Conservation (phyloP, 257 asterid species). For the Ligustrum vulgare region DNA sequence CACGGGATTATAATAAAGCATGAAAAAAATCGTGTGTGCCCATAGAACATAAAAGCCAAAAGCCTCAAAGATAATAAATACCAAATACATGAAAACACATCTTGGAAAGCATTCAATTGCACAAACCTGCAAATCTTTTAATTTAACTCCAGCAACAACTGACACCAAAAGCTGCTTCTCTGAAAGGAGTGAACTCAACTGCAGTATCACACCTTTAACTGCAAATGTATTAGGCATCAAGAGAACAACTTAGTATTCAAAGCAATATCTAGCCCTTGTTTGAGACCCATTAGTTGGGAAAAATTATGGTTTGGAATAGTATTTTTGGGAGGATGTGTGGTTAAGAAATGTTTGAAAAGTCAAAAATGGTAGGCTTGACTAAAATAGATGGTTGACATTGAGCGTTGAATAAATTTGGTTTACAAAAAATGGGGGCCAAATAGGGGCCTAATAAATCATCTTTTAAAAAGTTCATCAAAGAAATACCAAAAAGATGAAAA, state of each 20-base stretch:
- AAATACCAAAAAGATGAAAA: background rate
- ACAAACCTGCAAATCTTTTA: slow-evolving; percentile 87
- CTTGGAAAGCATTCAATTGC: slow-evolving; percentile 8
- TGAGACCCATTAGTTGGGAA: too few species aligned
- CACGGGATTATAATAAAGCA: background rate
- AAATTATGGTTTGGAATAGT: too few species aligned
- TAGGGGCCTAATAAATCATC: background rate
- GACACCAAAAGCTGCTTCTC: slow-evolving; percentile 84
- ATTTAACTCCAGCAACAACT: slow-evolving; percentile 89
- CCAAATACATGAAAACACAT: background rate
- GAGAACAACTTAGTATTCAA: slow-evolving; percentile 2
- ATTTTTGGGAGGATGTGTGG: too few species aligned
- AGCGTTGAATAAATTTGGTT: too few species aligned
- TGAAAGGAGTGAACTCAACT: slow-evolving; percentile 64
- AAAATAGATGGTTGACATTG: too few species aligned
- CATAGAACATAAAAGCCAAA: background rate
- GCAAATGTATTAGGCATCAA: slow-evolving; percentile 23
- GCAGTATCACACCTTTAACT: slow-evolving; percentile 71
- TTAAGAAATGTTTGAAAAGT: too few species aligned
- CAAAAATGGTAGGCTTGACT: too few species aligned
- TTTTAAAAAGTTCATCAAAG: background rate
- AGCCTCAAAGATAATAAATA: background rate
- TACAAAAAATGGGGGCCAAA: too few species aligned
- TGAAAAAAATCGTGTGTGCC: background rate
- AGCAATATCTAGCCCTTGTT: background rate